Evolutionary conservation across 1,284 basidiomycete species (phyloP), one percentile per base, ranked within the genome.

Genomic region (Cutaneotrichosporon cyanovorans): DNA sequence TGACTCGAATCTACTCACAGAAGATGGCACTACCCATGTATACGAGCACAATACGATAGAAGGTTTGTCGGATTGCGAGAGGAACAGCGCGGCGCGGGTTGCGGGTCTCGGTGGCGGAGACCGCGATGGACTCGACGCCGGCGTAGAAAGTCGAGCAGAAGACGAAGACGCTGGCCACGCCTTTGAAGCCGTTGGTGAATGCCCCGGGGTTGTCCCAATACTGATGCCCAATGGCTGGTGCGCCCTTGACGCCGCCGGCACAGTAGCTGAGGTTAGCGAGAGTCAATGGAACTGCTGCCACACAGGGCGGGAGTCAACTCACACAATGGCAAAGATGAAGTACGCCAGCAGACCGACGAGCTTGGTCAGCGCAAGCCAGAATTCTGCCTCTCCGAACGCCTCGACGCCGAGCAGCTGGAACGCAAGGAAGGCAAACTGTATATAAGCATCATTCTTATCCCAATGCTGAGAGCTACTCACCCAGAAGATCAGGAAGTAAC

Each of bases 1-100:
- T n/a, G n/a, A n/a, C n/a, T n/a, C n/a, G n/a, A n/a, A n/a, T n/a
- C n/a, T n/a, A n/a, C n/a, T n/a, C n/a, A n/a, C n/a, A 85, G 53
- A 87, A 72, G 43, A 78, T 68, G 30, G 69, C 67, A 33, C 70
- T 70, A 25, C 48, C 73, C 58, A 87, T 80, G 73, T 90, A 91
- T 66, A 91, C 76, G 51, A 78, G 57, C 25, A 75, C 75, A 57
- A 92, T 87, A 60, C 84, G 81, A 56, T 82, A 74, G 68, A 83
- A 85, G 21, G 89, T 85, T 37, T 83, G 76, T 49, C 78, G 76
- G 69, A 84, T 82, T 2, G 87, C 87, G 61, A 82, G 83, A 33
- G 81, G 77, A 46, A 91, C 82, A 59, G 85, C 87, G 18, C 80
- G 78, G 37, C 84, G 78, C 2, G 86, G 86, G 62, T 78, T 85